Conservation (phyloP, 306 rosid genomes). For the Argentina anserina region DNA sequence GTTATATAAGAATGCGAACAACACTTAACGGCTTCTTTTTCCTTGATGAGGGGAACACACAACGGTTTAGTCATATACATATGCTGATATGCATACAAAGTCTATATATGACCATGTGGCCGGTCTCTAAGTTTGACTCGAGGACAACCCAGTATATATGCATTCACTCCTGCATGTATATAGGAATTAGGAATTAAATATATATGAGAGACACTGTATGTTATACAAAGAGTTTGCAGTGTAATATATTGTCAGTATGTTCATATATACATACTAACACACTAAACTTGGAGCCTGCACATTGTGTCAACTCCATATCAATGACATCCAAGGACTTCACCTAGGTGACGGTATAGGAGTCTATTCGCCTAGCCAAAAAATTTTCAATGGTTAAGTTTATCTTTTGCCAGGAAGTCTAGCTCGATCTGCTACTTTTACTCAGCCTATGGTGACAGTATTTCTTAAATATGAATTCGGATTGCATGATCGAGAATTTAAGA, state of each 20-base stretch:
- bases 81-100: background rate
- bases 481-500: too few relatives aligned
- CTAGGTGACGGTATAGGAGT: constrained; percentile 58
- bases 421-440: constrained; percentile 72
- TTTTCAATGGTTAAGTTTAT: constrained; percentile 38
- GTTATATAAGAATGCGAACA: too few relatives aligned
- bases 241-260: too few relatives aligned
- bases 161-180: too few relatives aligned
- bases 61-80: background rate
- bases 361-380: constrained; percentile 51
- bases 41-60: background rate
- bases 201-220: too few relatives aligned
- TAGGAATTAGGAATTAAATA: too few relatives aligned
- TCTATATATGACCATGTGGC: background rate
- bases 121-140: background rate
- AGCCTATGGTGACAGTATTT: constrained; percentile 55
- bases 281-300: background rate
- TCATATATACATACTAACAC: too few relatives aligned
- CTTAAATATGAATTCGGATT: background rate
- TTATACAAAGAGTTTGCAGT: too few relatives aligned
- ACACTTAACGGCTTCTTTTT: too few relatives aligned
- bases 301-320: constrained; percentile 62
- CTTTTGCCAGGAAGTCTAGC: constrained; percentile 52
- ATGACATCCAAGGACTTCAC: constrained; percentile 67
- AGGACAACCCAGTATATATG: too few relatives aligned